Evolutionary conservation across 75 land plant genomes (phyloP).

Genomic region (Larix kaempferi): DNA sequence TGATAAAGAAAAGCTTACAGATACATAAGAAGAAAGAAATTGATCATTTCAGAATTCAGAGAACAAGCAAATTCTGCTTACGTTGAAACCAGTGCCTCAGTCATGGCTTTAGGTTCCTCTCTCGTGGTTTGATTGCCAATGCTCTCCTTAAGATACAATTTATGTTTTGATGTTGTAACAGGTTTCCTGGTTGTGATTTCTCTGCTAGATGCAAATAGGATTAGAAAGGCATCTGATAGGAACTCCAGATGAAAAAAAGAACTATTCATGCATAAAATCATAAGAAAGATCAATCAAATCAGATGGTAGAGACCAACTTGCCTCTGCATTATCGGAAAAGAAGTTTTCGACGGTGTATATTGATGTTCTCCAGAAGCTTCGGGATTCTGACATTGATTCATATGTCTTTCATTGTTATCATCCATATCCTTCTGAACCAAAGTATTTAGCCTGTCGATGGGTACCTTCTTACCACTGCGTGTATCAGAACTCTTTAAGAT

Average conservation of each 20-base stretch:
- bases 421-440: background rate
- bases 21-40: background rate
- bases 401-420: conserved; percentile 3
- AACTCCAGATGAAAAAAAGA: background rate
- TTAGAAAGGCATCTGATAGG: background rate
- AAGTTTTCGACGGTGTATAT: background rate
- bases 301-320: background rate
- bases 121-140: background rate
- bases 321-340: background rate
- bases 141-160: background rate
- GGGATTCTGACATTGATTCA: background rate
- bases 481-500: background rate
- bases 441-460: background rate
- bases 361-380: background rate
- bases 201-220: background rate
- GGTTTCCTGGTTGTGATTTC: conserved; percentile 2
- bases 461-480: background rate
- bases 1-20: background rate
- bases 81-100: background rate
- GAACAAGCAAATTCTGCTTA: background rate
- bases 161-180: background rate
- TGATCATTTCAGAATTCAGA: background rate
- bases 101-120: background rate
- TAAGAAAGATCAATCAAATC: background rate
- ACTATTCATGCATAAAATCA: background rate